These are phyloP conservation scores for Clavispora vitiphila DNA, from an alignment of 805 yeast species.

Conservation along the genomic window DNA sequence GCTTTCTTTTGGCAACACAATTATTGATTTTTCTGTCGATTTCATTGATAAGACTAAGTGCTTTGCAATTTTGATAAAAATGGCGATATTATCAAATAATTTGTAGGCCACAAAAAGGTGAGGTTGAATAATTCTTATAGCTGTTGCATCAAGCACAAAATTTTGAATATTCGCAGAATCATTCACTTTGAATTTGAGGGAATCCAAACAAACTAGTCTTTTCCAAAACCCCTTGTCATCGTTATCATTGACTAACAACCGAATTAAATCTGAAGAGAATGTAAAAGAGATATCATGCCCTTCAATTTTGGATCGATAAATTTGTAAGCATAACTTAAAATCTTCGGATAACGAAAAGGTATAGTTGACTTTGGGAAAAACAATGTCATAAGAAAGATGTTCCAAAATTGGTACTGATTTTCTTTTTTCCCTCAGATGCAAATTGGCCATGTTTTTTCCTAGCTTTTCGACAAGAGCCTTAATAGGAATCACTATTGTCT, in stretches of 20 bases:
- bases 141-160: constrained; percentile 13
- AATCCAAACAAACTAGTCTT: constrained; percentile 11
- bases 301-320: constrained; percentile 1
- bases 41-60: constrained; percentile 26
- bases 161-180: constrained; percentile 3
- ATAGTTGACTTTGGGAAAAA: constrained; percentile 9
- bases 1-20: constrained; percentile 29
- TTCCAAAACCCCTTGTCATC: constrained; percentile 11
- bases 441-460: constrained; percentile 16
- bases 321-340: constrained; percentile 16
- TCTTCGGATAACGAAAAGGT: constrained; percentile 9
- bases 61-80: constrained; percentile 29
- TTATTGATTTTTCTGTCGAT: constrained; percentile 12
- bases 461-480: constrained; percentile 19
- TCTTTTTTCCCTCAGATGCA: background rate
- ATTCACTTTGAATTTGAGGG: constrained; percentile 2
- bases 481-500: constrained; percentile 27
- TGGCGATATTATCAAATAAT: constrained; percentile 35
- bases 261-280: constrained; percentile 3
- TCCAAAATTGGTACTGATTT: constrained; percentile 3
- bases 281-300: background rate
- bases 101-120: constrained; percentile 33
- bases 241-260: constrained; percentile 10
- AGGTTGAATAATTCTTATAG: constrained; percentile 33
- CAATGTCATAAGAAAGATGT: background rate